These are phyloP conservation scores for Proliferodiscus dingleyae DNA, from an alignment of 2,329 filamentous ascomycete species.

Conservation along the genomic window DNA sequence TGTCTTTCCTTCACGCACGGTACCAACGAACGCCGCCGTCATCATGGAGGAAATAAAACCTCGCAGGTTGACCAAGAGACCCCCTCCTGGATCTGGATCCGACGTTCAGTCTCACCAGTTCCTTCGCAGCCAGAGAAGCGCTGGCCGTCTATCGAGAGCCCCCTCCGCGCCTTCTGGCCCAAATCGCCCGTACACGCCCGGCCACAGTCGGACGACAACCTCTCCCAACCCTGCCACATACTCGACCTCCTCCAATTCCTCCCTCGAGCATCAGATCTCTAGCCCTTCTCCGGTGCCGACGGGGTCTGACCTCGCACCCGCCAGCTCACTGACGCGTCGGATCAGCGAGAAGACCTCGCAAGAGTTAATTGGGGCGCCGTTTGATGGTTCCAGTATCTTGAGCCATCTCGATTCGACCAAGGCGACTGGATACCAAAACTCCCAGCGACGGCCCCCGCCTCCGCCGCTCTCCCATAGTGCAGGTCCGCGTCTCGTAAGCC, in stretches of 20 bases:
- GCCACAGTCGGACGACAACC: constrained; percentile 37
- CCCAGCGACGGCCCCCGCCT: constrained; percentile 38
- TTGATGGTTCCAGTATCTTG: constrained; percentile 59
- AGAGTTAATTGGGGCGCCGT: constrained; percentile 60
- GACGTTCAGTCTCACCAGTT: constrained; percentile 54
- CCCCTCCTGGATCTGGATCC: constrained; percentile 40
- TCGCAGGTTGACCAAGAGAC: constrained; percentile 62
- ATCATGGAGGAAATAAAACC: constrained; percentile 32
- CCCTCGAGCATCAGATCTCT: constrained; percentile 29
- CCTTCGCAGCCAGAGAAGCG: constrained; percentile 60
- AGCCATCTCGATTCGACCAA: constrained; percentile 50
- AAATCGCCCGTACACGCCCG: constrained; percentile 30
- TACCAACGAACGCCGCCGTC: constrained; percentile 4
- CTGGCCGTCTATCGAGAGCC: constrained; percentile 55
- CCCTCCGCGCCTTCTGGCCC: constrained; percentile 47
- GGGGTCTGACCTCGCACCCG: constrained; percentile 23
- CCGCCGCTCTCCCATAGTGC: constrained; percentile 45
- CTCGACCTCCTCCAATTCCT: constrained; percentile 35
- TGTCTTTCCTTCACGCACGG: not conserved
- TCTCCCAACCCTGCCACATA: constrained; percentile 42
- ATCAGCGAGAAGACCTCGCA: constrained; percentile 46
- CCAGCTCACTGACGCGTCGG: constrained; percentile 34
- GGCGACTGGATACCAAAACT: constrained; percentile 30
- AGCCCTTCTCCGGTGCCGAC: constrained; percentile 27
- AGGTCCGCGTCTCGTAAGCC: constrained; percentile 49